Conservation (phyloP, 2,329 filamentous ascomycete species). For the Beauveria varroae region DNA sequence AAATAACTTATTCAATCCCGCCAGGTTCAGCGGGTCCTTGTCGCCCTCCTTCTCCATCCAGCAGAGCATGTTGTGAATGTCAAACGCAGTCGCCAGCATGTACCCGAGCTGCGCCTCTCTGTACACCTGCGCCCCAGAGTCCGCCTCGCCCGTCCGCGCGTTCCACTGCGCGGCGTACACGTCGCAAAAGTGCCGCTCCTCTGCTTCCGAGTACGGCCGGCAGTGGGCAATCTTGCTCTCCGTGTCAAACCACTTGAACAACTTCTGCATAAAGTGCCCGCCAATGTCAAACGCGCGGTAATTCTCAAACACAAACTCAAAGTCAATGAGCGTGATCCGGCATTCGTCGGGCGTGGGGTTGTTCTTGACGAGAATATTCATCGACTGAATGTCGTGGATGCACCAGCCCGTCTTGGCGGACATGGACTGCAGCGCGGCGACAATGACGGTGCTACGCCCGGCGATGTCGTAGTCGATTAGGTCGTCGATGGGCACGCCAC, state of each 20-base stretch:
- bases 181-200: slow-evolving; percentile 16
- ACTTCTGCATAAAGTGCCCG: slow-evolving; percentile 17
- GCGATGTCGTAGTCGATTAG: slow-evolving; percentile 15
- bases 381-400: slow-evolving; percentile 17
- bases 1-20: slow-evolving; percentile 14
- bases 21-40: slow-evolving; percentile 11
- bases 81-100: slow-evolving; percentile 16
- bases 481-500: slow-evolving; percentile 10
- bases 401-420: slow-evolving; percentile 13
- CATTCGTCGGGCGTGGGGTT: background rate
- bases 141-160: slow-evolving; percentile 12
- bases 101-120: slow-evolving; percentile 13
- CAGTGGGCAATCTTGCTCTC: slow-evolving; percentile 13
- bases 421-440: slow-evolving; percentile 6
- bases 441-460: background rate
- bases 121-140: slow-evolving; percentile 13
- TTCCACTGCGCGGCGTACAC: slow-evolving; percentile 15
- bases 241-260: slow-evolving; percentile 16
- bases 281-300: slow-evolving; percentile 17
- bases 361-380: slow-evolving; percentile 15
- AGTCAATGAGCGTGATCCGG: slow-evolving; percentile 13
- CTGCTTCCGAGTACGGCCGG: slow-evolving; percentile 10
- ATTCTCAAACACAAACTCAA: slow-evolving; percentile 15
- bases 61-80: slow-evolving; percentile 17
- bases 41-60: slow-evolving; percentile 11